A percentile compares a stretch with the other conserved stretches of the same genome.
phyloP scores from a whole-genome alignment of 495 filamentous ascomycete genomes.

The Aspergillus incahuasiensis region DNA sequence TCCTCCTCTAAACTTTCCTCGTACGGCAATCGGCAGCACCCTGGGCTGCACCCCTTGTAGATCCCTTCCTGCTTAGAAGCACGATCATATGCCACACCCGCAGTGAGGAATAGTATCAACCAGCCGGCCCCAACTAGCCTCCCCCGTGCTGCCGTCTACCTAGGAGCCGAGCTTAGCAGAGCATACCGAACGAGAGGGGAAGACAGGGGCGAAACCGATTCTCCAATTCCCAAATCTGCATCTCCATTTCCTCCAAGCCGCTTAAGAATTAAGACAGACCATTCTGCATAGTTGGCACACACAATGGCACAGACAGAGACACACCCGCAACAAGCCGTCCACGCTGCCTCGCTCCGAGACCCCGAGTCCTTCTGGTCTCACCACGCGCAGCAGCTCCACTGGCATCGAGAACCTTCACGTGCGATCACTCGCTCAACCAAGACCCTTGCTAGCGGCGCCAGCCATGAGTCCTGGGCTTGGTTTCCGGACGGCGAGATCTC shows the following conservation, averaged over 20 bases:
- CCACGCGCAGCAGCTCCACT: constrained; percentile 70
- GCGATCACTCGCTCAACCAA: constrained; percentile 35
- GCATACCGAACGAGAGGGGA: background rate
- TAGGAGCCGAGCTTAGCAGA: background rate
- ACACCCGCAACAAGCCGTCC: constrained; percentile 33
- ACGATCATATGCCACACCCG: background rate
- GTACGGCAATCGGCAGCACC: background rate
- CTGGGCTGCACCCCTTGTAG: background rate
- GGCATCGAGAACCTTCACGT: constrained; percentile 65
- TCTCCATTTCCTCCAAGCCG: background rate
- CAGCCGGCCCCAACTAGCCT: background rate
- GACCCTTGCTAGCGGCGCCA: constrained; percentile 42
- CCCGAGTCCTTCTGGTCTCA: constrained; percentile 73
- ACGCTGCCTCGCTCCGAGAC: constrained; percentile 35
- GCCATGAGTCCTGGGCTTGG: constrained; percentile 71
- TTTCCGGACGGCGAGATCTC: constrained; percentile 87
- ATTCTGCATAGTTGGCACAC: background rate
- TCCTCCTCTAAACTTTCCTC: background rate
- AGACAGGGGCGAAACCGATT: background rate
- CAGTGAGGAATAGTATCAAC: background rate
- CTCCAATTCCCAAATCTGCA: background rate
- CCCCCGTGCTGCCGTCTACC: background rate
- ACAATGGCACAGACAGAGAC: background rate
- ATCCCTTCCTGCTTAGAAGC: background rate
- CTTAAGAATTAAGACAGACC: background rate